These are phyloP conservation scores for Dryas alaskensis DNA, from an alignment of 306 rosid genomes.

Conservation along the genomic window DNA sequence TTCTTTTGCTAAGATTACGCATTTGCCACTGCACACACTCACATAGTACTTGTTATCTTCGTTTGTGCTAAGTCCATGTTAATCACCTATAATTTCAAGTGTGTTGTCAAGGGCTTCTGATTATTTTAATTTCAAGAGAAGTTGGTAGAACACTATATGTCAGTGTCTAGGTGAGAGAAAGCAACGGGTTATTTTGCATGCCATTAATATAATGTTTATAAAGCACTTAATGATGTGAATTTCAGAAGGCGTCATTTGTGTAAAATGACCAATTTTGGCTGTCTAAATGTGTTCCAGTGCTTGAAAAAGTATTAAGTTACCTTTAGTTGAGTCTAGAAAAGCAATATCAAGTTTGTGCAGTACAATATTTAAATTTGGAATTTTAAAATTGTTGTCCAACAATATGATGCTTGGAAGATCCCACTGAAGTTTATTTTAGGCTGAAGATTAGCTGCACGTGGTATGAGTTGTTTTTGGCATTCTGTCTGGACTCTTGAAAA, in stretches of 20 bases:
- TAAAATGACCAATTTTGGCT: background rate
- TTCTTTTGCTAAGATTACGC: background rate
- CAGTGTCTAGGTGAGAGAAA: background rate
- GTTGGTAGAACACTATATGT: background rate
- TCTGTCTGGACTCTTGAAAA: background rate
- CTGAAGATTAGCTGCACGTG: background rate
- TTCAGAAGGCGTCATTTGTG: no score
- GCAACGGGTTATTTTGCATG: background rate
- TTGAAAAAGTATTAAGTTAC: background rate
- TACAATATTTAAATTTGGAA: no score
- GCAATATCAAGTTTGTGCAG: background rate
- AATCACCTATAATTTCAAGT: background rate
- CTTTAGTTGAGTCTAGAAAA: background rate
- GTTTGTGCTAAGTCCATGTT: background rate
- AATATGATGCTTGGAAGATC: no score
- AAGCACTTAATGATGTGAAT: background rate
- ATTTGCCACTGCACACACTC: constrained; percentile 5
- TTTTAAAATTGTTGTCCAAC: no score
- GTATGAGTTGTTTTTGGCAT: background rate
- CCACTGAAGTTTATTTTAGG: background rate
- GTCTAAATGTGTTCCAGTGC: background rate
- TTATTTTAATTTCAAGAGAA: background rate
- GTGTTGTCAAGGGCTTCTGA: background rate
- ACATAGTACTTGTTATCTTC: background rate
- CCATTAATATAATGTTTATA: background rate